Evolutionary conservation across 2,329 filamentous ascomycete genomes (phyloP).

Genomic region (Verticillium isaacii): DNA sequence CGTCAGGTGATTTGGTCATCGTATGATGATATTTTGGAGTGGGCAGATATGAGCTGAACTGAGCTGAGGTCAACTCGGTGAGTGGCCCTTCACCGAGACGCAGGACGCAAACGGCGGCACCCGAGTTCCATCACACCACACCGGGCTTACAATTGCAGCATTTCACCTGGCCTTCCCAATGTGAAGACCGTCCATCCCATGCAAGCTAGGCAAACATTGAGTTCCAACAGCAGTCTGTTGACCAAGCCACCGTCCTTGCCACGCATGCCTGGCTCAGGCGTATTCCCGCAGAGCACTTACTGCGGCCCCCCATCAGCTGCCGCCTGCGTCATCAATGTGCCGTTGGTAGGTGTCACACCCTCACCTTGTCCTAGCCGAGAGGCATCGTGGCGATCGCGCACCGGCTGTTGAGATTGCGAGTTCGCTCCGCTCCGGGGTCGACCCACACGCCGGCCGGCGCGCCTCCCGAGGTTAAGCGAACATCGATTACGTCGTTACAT

Average conservation of each 20-base stretch:
- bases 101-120: background rate
- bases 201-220: no score
- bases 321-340: background rate
- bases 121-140: no score
- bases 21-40: conserved; percentile 8
- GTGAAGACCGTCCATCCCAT: no score
- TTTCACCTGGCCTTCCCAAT: no score
- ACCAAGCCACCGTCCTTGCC: no score
- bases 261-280: no score
- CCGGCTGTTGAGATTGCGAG: background rate
- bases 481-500: background rate
- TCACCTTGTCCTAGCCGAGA: background rate
- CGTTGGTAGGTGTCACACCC: background rate
- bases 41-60: conserved; percentile 4
- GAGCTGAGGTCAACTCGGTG: background rate
- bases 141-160: no score
- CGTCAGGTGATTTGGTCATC: conserved; percentile 8
- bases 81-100: background rate
- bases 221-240: no score
- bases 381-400: background rate
- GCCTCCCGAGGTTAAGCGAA: background rate
- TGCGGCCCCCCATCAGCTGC: background rate
- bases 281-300: no score
- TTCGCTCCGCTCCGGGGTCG: background rate
- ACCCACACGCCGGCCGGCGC: background rate